Base-by-base conservation (phyloP, 495 filamentous ascomycete species). In the Penicillium antarcticum region DNA sequence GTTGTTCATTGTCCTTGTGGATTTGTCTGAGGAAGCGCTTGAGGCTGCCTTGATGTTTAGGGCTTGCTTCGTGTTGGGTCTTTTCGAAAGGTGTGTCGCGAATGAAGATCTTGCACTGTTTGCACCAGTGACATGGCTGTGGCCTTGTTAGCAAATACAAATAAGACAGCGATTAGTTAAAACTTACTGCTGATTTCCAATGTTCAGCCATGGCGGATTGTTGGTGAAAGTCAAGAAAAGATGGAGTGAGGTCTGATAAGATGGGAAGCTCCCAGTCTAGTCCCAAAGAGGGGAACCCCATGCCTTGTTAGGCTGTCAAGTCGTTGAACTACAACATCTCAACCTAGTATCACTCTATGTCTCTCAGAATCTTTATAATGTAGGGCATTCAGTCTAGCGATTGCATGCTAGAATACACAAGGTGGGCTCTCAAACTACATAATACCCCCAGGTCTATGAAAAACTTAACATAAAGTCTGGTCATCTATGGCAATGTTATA, bases 81-180 rank as follows among this genome's bases (percentile, higher is more conserved):
- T 85, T 87, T 65, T 94, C 91, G 68, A 97, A 84, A 58, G 87
- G 83, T 23, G 92, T 97, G 75, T 99, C 94, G 62, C 86, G 84
- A 53, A 97, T 90, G 74, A 82, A 97, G 71, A 81, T 82, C 68
- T 82, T 83, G 82, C 94, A 99, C 76, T 95, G 88, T 70, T 97
- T 97, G 83, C 94, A 99, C 89, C 91, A 97, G 75, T 92, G 90
- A 67, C 84, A 91, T 10, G 91, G 89, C 76, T 88, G 41, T 39
- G 45, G 29, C 32, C 12, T 33, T 32, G 2, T 62, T 38, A 61
- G 43, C 3, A 17, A 17, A 19, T 3, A 7, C 7, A 1, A 31
- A 42, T 7, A 19, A 23, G 2, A 4, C 16, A 31, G 4, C 4
- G 5, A 6, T 2, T 8, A 1, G 32, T 29, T 3, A 42, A 24